Percentiles rank a stretch among this genome's conserved stretches.
Conservation (phyloP, 805 yeast genomes). For the Yamadazyma kitorensis region DNA sequence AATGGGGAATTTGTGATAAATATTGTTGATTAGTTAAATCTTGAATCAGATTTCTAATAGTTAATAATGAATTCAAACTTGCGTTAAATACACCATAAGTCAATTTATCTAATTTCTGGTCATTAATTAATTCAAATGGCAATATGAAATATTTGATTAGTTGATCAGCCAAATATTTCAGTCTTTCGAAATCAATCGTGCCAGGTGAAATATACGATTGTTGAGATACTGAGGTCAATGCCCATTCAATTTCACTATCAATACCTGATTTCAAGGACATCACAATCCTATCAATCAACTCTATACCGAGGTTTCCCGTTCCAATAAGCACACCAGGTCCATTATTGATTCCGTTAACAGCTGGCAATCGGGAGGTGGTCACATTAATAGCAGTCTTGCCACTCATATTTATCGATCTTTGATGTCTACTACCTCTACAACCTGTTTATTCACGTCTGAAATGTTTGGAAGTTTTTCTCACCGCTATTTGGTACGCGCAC, state of each 20-base stretch:
- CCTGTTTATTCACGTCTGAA: no score
- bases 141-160: conserved; percentile 33
- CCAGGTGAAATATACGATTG: conserved; percentile 52
- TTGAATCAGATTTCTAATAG: conserved; percentile 78
- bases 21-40: conserved; percentile 80
- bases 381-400: no score
- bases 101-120: conserved; percentile 15
- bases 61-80: conserved; percentile 51
- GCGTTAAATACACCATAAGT: conserved; percentile 20
- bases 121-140: conserved; percentile 27
- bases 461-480: no score
- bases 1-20: conserved; percentile 52
- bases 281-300: conserved; percentile 60
- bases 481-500: no score
- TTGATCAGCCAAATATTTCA: conserved; percentile 42
- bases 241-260: conserved; percentile 68
- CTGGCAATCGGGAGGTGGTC: no score
- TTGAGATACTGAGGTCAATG: conserved; percentile 52
- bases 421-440: no score
- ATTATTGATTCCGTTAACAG: no score
- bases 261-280: conserved; percentile 69
- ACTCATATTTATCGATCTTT: no score
- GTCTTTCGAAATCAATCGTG: conserved; percentile 43
- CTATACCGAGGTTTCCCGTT: conserved; percentile 51
- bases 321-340: no score